These are phyloP conservation scores for Kwoniella mangroviensis DNA, from an alignment of 768 basidiomycete species.

Conservation along the genomic window DNA sequence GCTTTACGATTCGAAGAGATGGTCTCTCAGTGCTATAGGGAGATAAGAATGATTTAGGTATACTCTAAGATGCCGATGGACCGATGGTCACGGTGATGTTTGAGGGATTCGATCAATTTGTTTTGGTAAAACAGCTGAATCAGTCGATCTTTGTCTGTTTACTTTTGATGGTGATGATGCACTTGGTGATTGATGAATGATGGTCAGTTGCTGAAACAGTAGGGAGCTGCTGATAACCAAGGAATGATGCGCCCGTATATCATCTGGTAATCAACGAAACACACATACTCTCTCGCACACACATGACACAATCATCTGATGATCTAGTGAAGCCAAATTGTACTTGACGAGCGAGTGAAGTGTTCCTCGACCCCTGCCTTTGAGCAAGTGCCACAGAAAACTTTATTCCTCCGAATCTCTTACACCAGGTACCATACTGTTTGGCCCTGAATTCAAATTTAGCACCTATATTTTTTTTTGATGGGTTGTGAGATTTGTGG, in stretches of 20 bases:
- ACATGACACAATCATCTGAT: not conserved
- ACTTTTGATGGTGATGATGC: not conserved
- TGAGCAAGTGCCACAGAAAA: slow-evolving; percentile 1
- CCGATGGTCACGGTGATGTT: not conserved
- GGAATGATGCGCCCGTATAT: not conserved
- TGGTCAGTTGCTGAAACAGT: not conserved
- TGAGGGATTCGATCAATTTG: not conserved
- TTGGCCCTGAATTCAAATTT: too few species aligned
- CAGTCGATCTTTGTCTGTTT: slow-evolving; percentile 14
- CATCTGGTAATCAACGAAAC: too few species aligned
- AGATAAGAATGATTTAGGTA: too few species aligned
- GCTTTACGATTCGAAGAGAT: not conserved
- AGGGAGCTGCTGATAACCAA: not conserved
- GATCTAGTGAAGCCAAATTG: not conserved
- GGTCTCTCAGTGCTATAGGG: too few species aligned
- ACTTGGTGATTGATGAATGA: not conserved
- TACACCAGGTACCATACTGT: too few species aligned
- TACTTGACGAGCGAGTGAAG: slow-evolving; percentile 8
- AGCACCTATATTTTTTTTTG: too few species aligned
- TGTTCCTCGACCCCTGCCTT: not conserved
- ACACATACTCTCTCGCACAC: too few species aligned
- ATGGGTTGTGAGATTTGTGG: too few species aligned
- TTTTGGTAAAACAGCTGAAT: not conserved
- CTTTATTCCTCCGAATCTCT: slow-evolving; percentile 1
- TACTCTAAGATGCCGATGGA: not conserved